Conservation (phyloP, 108 stramenopile genomes). For the Aurantiochytrium sp. region DNA sequence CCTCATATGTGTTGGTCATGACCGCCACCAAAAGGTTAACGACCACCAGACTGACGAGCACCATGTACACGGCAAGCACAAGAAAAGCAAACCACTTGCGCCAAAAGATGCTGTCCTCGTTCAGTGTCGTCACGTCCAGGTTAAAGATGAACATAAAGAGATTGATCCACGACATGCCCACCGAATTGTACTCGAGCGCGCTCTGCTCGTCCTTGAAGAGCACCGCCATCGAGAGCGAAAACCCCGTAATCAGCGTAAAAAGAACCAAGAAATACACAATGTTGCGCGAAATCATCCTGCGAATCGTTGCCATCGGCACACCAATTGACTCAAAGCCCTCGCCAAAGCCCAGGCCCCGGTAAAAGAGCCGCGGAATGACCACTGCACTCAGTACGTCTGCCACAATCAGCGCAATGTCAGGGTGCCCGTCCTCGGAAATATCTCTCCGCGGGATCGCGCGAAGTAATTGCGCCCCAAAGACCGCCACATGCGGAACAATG, state of each 20-base stretch:
- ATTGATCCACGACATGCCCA: conserved; percentile 8
- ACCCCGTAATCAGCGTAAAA: background rate
- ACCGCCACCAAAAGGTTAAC: background rate
- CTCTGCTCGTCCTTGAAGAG: background rate
- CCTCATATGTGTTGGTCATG: conserved; percentile 12
- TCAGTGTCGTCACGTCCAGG: background rate
- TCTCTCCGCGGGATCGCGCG: background rate
- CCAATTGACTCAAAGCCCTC: conserved; percentile 7
- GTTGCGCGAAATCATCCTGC: conserved; percentile 2
- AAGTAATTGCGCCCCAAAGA: background rate
- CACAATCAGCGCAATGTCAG: background rate
- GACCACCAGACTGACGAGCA: background rate
- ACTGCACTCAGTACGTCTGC: background rate
- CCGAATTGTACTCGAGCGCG: background rate
- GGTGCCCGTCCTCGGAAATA: background rate
- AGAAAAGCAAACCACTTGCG: conserved; percentile 5
- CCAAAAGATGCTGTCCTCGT: background rate
- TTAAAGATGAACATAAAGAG: conserved; percentile 3
- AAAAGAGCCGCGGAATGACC: background rate
- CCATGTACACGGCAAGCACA: background rate
- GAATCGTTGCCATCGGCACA: background rate
- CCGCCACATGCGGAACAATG: background rate
- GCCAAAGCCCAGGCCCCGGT: background rate
- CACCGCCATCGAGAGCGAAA: background rate
- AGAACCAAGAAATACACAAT: background rate